phyloP scores from a whole-genome alignment of 768 basidiomycete genomes.

The Lanmaoa rubissima region DNA sequence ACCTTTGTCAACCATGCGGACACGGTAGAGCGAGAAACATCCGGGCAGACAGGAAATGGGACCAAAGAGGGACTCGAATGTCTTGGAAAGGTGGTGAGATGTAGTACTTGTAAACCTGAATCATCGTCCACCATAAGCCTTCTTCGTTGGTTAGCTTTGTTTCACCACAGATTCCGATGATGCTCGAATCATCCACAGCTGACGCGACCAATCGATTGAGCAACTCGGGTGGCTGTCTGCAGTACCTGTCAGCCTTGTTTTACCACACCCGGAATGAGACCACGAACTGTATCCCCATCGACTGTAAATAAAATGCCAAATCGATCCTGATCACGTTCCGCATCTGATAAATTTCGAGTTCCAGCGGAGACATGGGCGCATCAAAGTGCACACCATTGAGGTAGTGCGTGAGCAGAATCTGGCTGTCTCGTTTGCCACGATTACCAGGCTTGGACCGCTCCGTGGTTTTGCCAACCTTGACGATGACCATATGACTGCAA shows the following conservation, averaged over 20 bases:
- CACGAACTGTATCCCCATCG: conserved; percentile 87
- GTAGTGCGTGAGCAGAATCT: conserved; percentile 87
- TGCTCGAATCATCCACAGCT: conserved; percentile 79
- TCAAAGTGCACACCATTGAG: conserved; percentile 95
- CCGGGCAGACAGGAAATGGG: conserved; percentile 95
- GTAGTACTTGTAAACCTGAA: conserved; percentile 95
- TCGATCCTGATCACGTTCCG: conserved; percentile 96
- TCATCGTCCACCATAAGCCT: conserved; percentile 98
- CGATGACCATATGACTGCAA: conserved; percentile 83
- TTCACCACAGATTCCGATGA: conserved; percentile 94
- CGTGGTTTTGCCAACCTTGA: conserved; percentile 93
- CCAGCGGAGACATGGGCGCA: conserved; percentile 87
- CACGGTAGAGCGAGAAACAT: too few species aligned
- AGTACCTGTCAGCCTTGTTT: not conserved
- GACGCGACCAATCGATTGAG: conserved; percentile 90
- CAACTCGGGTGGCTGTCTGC: conserved; percentile 87
- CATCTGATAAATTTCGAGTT: conserved; percentile 96
- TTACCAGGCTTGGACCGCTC: conserved; percentile 92
- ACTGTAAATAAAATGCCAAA: conserved; percentile 97
- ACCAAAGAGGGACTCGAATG: conserved; percentile 91
- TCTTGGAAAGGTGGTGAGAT: conserved; percentile 93
- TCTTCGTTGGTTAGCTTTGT: conserved; percentile 92
- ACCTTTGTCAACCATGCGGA: too few species aligned
- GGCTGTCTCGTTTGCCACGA: conserved; percentile 92
- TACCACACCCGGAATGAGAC: not conserved